Evolutionary conservation across 108 stramenopile species (phyloP), one percentile per base, ranked within the genome.

Genomic region (Nitzschia sp.): DNA sequence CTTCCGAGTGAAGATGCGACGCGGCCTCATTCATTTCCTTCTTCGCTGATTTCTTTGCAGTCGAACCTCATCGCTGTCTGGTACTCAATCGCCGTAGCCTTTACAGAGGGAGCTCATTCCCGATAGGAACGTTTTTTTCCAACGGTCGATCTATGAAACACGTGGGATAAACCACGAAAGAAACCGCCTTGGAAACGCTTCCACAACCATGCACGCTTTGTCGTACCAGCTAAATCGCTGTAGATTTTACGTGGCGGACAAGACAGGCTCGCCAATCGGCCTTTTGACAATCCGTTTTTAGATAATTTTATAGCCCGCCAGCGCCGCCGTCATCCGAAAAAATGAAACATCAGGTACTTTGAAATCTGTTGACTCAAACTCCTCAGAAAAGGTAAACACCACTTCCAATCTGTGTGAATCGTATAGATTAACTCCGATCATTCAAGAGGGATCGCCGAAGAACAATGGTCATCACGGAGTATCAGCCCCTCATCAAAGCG

Each of bases 1-100:
- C 58, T 54, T 54, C 19, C 53, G 18, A 23, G 58, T 59, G 27
- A 42, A 42, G 58, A 59, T 59, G 58, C n/a, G 58, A 42, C 38
- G 58, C 58, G n/a, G 18, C 58, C 58, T 59, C 58, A 59, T 59
- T 59, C 38, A 42, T 42, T 15, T 42, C 38, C 27, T 59, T 32
- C 58, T 31, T 59, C 58, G 58, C 58, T 59, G 58, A 59, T 32
- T 32, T 29, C 58, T n/a, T 27, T 54, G 38, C 15, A 8, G 38
- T 42, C 8, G 38, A 8, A 15, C 38, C 8, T 42, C 38, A 15
- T 42, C 11, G 38, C 38, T 8, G 11, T 8, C 38, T 15, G 11
- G 38, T 42, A 42, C 38, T 42, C 8, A 11, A 11, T 11, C 8
- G 38, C 38, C 38, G 38, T 42, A 15, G 38, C 8, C 8, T 42